Base-by-base conservation (phyloP, 192 early-diverging fungal species). In the Radiomyces spectabilis region DNA sequence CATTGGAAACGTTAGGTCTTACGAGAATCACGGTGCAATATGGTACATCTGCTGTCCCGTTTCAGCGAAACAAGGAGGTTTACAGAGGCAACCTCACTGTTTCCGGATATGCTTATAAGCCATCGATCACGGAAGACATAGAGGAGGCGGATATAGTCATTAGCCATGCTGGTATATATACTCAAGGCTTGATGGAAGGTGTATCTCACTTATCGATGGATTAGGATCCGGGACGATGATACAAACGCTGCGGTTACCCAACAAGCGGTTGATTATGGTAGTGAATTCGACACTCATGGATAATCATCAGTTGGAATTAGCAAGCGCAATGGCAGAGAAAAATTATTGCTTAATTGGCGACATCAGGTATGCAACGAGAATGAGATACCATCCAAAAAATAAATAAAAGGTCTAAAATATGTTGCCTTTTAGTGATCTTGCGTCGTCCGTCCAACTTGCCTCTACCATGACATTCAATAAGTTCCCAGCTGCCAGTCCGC, bases 271-370 rank as follows among this genome's bases (percentile, higher is more conserved):
- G 1, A 81, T 91, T 5, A 79, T 76, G 3, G 88, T 95, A 8
- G 83, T 85, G 0, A 97, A 97, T 66, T 63, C 65, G 12, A 57
- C 50, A 31, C 71, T 97, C 18, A 84, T 88, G 86, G 80, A 92
- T 58, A 85, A 92, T 65, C 94, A 97, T 61, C 94, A 97, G 66
- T 40, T 43, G 25, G 92, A 97, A 64, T 75, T 97, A 39, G 92
- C 87, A 2, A 47, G 67, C 5, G 85, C 79, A 15, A 73, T 97
- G 46, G 74, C 77, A 5, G 43, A 55, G 0, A 56, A 76, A 48
- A 72, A 70, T 18, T 81, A 83, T 49, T 56, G 88, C 21, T 57
- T 83, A 12, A 76, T 61, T 54, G 61, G 58, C 6, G 57, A 59
- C 25, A 56, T 52, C 49, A 55, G 60, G 77, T 76, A 67, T 24